These are phyloP conservation scores for Triticum aestivum DNA, from an alignment of 176 grass and related monocot species.

Conservation along the genomic window DNA sequence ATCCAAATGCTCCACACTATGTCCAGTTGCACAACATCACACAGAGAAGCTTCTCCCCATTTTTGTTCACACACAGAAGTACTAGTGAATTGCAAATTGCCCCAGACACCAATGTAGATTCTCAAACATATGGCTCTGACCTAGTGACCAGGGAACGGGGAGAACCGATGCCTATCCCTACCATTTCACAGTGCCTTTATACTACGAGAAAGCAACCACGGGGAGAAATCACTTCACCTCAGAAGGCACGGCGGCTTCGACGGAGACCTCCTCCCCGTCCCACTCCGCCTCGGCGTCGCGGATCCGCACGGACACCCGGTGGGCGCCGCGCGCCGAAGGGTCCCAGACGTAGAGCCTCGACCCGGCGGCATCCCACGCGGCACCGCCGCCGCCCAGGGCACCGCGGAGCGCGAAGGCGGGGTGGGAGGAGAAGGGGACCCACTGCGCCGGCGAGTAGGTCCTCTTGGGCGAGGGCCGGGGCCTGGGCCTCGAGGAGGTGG, in stretches of 20 bases:
- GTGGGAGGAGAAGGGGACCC: slow-evolving; percentile 46
- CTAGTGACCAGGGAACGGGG: background rate
- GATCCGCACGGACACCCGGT: slow-evolving; percentile 67
- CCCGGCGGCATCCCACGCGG: slow-evolving; percentile 65
- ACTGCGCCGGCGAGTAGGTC: slow-evolving; percentile 47
- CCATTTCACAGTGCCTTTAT: background rate
- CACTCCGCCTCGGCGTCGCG: slow-evolving; percentile 47
- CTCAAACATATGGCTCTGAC: background rate
- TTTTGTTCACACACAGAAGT: background rate
- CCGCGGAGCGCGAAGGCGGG: slow-evolving; percentile 28
- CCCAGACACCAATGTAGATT: background rate
- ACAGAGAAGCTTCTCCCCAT: slow-evolving; percentile 13
- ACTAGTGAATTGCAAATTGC: background rate
- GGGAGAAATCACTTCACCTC: slow-evolving; percentile 50
- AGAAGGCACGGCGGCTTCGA: slow-evolving; percentile 76
- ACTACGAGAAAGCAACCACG: background rate
- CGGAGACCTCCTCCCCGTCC: slow-evolving; percentile 38
- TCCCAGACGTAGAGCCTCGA: slow-evolving; percentile 85
- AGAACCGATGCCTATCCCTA: background rate
- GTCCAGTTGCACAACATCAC: background rate
- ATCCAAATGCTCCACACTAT: background rate
- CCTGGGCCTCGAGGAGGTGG: slow-evolving; percentile 39
- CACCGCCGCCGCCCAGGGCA: slow-evolving; percentile 7
- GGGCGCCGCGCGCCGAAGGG: slow-evolving; percentile 36
- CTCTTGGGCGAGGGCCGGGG: slow-evolving; percentile 43